Percentiles rank a stretch among this genome's conserved stretches.
Evolutionary conservation across 2,329 filamentous ascomycete genomes (phyloP).

Genomic region (Aspergillus quadrilineatus): DNA sequence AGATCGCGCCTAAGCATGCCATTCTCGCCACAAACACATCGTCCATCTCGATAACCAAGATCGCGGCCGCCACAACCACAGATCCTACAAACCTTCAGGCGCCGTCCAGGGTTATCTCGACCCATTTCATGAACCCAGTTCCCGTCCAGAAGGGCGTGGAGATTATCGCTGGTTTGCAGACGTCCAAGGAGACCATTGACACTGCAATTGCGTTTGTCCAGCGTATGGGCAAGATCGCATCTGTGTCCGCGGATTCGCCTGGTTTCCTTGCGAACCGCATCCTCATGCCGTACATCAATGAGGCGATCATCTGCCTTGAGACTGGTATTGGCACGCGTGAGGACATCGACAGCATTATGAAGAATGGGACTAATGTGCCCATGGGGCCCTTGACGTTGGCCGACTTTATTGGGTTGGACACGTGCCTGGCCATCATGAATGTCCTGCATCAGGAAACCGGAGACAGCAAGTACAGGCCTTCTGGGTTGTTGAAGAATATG

Average conservation of each 20-base stretch:
- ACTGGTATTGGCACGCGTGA: conserved; percentile 85
- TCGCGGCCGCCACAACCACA: conserved; percentile 79
- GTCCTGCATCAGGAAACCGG: conserved; percentile 88
- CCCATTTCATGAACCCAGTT: conserved; percentile 99
- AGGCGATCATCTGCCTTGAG: conserved; percentile 93
- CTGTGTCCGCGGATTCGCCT: conserved; percentile 82
- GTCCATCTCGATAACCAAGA: conserved; percentile 96
- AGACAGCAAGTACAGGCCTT: conserved; percentile 92
- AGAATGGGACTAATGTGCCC: conserved; percentile 96
- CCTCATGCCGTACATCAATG: conserved; percentile 99
- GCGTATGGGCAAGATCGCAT: conserved; percentile 89
- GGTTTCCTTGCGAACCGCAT: conserved; percentile 97
- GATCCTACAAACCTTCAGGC: conserved; percentile 77
- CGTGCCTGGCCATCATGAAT: conserved; percentile 95
- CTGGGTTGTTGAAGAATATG: conserved; percentile 87
- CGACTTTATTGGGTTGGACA: conserved; percentile 96
- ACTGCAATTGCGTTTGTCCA: conserved; percentile 82
- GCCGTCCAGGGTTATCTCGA: conserved; percentile 85
- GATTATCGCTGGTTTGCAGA: conserved; percentile 93
- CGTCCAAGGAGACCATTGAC: conserved; percentile 75
- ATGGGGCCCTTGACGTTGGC: conserved; percentile 94
- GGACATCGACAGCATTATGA: conserved; percentile 97
- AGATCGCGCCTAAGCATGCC: conserved; percentile 78
- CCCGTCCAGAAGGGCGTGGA: conserved; percentile 96
- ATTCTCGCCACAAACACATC: conserved; percentile 97